phyloP scores from a whole-genome alignment of 1,284 basidiomycete species.

The Cryptococcus deneoformans region DNA sequence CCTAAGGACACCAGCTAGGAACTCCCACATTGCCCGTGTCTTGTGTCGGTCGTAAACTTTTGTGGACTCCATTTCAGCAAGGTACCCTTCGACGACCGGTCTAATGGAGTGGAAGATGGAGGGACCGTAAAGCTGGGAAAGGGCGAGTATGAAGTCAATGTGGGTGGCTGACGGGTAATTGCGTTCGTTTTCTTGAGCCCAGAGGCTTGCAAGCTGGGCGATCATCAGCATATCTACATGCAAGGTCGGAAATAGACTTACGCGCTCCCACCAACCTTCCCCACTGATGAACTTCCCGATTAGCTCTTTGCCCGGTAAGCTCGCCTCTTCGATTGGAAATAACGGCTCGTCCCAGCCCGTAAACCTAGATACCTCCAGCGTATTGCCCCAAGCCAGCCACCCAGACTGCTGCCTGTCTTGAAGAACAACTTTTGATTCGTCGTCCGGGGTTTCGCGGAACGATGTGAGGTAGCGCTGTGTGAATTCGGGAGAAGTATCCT shows the following conservation, averaged over 20 bases:
- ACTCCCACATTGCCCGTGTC: slow-evolving; percentile 85
- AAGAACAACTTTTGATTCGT: slow-evolving; percentile 39
- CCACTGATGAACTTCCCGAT: slow-evolving; percentile 57
- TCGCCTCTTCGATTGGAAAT: slow-evolving; percentile 65
- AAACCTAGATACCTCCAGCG: slow-evolving; percentile 65
- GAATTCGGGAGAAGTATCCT: slow-evolving; percentile 51
- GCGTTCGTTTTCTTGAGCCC: slow-evolving; percentile 47
- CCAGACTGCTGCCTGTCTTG: slow-evolving; percentile 77
- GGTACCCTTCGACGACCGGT: slow-evolving; percentile 38
- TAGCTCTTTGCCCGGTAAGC: slow-evolving; percentile 60
- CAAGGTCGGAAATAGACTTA: slow-evolving; percentile 17
- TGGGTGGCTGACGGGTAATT: slow-evolving; percentile 49
- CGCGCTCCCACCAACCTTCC: slow-evolving; percentile 60
- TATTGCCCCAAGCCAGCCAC: slow-evolving; percentile 77
- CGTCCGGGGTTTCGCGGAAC: slow-evolving; percentile 48
- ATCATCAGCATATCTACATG: not conserved
- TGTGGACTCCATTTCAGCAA: slow-evolving; percentile 41
- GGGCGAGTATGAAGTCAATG: slow-evolving; percentile 53
- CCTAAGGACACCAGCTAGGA: slow-evolving; percentile 69
- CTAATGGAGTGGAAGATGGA: slow-evolving; percentile 32
- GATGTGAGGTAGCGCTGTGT: slow-evolving; percentile 57
- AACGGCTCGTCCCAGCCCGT: slow-evolving; percentile 55
- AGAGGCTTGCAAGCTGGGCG: slow-evolving; percentile 37
- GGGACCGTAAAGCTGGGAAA: slow-evolving; percentile 51
- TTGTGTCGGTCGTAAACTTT: slow-evolving; percentile 72